A percentile compares a stretch with the other conserved stretches of the same genome.
Evolutionary conservation across 441 rosid genomes (phyloP).

Genomic region (Erodium texanum): DNA sequence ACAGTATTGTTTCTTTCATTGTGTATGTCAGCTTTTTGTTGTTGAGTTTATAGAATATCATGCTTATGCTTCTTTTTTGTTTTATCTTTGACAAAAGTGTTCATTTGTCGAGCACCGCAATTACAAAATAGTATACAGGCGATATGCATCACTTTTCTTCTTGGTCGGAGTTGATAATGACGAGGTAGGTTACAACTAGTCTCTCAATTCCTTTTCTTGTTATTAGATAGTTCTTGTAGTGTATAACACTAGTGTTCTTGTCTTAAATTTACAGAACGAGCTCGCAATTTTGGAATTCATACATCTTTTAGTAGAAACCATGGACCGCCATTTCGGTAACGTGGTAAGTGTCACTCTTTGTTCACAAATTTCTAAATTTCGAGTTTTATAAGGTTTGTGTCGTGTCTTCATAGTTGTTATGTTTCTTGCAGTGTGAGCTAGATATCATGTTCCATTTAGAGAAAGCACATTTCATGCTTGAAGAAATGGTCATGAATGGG

Average conservation of each 20-base stretch:
- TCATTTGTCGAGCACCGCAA: conserved; percentile 97
- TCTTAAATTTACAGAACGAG: conserved; percentile 51
- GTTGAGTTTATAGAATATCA: background rate
- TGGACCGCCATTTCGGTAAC: conserved; percentile 1
- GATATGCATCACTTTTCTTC: conserved; percentile 93
- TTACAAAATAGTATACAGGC: conserved; percentile 87
- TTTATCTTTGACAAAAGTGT: conserved; percentile 39
- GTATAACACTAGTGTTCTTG: background rate
- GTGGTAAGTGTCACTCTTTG: background rate
- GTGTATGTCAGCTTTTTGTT: background rate
- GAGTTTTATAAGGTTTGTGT: too few relatives aligned
- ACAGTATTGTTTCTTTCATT: background rate
- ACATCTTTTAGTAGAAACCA: conserved; percentile 51
- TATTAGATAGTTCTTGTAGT: background rate
- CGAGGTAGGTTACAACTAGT: conserved; percentile 41
- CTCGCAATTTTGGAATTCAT: conserved; percentile 90
- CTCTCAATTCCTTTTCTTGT: background rate
- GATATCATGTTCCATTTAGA: conserved; percentile 96
- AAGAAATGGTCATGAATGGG: conserved; percentile 96
- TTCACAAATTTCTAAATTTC: too few relatives aligned
- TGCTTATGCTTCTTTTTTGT: background rate
- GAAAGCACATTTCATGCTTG: conserved; percentile 92
- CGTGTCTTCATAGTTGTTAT: too few relatives aligned
- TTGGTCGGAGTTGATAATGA: conserved; percentile 89
- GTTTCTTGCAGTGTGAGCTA: conserved; percentile 60